These are phyloP conservation scores for Dacryopinax primogenitus DNA, from an alignment of 768 basidiomycete species.

Conservation along the genomic window DNA sequence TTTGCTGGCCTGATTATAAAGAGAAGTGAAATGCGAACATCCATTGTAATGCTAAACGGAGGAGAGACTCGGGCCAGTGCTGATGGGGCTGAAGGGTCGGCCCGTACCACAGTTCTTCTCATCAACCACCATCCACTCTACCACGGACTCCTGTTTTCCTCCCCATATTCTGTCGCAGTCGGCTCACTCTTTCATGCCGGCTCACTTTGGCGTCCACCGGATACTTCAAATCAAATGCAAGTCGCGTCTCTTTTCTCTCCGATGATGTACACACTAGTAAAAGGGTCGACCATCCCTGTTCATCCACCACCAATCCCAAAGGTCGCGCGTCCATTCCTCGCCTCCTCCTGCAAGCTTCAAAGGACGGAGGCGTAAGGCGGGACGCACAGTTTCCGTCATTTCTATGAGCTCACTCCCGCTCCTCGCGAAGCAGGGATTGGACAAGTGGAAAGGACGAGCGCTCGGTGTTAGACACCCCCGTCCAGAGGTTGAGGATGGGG, in stretches of 20 bases:
- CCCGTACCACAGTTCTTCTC: too few relatives aligned
- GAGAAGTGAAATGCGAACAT: too few relatives aligned
- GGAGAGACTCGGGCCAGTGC: too few relatives aligned
- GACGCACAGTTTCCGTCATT: neutral
- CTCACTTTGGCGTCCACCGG: neutral
- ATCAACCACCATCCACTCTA: neutral
- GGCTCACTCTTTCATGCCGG: neutral
- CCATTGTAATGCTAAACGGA: too few relatives aligned
- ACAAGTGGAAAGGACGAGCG: neutral
- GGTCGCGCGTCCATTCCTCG: conserved; percentile 8
- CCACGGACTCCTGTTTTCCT: neutral
- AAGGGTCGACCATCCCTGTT: neutral
- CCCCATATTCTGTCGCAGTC: neutral
- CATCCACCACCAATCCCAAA: neutral
- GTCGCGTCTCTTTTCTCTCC: neutral
- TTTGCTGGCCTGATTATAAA: too few relatives aligned
- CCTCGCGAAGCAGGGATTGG: neutral
- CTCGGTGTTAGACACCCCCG: conserved; percentile 9
- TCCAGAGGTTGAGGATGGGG: conserved; percentile 5
- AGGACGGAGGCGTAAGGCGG: conserved; percentile 6
- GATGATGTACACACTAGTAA: conserved; percentile 8
- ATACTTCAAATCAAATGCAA: neutral
- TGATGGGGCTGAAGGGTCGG: too few relatives aligned
- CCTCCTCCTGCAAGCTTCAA: conserved; percentile 4
- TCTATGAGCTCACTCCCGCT: neutral